Percentiles rank a stretch among this genome's conserved stretches.
Conservation (phyloP, 2,329 filamentous ascomycete species). For the Diaporthe citrichinensis region DNA sequence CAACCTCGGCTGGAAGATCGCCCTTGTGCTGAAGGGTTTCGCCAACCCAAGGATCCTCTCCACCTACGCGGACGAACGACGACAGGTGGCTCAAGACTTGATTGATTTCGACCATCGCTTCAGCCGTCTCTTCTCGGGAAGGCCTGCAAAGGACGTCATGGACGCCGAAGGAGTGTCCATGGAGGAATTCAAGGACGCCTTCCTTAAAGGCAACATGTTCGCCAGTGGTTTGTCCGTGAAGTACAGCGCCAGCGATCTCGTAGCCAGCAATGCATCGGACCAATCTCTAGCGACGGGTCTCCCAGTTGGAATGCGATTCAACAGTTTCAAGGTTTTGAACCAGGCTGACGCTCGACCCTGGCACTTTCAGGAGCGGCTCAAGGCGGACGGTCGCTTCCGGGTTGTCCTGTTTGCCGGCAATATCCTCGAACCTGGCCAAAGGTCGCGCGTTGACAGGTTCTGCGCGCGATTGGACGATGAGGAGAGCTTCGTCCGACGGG, state of each 20-base stretch:
- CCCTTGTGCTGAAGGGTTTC: constrained; percentile 60
- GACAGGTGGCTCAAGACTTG: constrained; percentile 73
- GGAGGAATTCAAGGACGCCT: constrained; percentile 73
- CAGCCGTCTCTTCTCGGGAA: constrained; percentile 68
- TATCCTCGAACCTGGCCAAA: constrained; percentile 62
- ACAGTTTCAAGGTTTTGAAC: constrained; percentile 71
- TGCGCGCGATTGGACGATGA: constrained; percentile 58
- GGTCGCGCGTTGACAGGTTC: constrained; percentile 60
- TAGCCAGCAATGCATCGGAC: constrained; percentile 61
- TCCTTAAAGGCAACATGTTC: constrained; percentile 72
- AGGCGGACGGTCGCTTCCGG: constrained; percentile 69
- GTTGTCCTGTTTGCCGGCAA: constrained; percentile 73
- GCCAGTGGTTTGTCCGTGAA: constrained; percentile 62
- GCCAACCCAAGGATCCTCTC: constrained; percentile 58
- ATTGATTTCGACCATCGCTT: constrained; percentile 75
- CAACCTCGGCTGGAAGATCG: constrained; percentile 72
- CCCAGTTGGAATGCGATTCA: constrained; percentile 70
- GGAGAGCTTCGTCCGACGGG: constrained; percentile 55
- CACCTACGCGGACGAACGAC: constrained; percentile 68
- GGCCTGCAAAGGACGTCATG: constrained; percentile 71
- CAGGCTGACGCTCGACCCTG: constrained; percentile 69
- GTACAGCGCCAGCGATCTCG: constrained; percentile 69
- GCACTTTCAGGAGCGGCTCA: constrained; percentile 69
- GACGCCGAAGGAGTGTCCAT: constrained; percentile 74
- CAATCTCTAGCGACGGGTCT: constrained; percentile 60